phyloP scores from a whole-genome alignment of 2,329 filamentous ascomycete species.

The Pseudogymnoascus sp. region DNA sequence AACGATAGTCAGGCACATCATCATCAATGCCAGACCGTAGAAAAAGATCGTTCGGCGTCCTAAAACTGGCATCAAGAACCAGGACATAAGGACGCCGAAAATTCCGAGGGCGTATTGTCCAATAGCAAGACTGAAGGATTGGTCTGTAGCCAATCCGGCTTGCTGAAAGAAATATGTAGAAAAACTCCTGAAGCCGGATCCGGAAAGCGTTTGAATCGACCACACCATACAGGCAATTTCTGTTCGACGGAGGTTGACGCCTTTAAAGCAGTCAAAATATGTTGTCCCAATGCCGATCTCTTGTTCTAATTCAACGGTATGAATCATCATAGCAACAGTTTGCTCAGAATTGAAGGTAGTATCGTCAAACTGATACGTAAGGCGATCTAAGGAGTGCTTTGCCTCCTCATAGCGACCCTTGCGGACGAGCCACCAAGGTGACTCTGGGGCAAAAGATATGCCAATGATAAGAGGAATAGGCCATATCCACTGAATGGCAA shows the following conservation, averaged over 20 bases:
- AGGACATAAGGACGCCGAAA: conserved; percentile 43
- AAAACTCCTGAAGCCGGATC: not conserved
- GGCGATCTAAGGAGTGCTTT: conserved; percentile 30
- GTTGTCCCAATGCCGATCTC: conserved; percentile 34
- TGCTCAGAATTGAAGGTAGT: conserved; percentile 20
- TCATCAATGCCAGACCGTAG: conserved; percentile 31
- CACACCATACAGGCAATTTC: conserved; percentile 50
- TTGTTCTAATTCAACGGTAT: conserved; percentile 47
- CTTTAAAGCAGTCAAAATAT: conserved; percentile 43
- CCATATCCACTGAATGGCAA: conserved; percentile 42
- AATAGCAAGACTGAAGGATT: conserved; percentile 48
- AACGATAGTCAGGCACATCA: too few relatives aligned
- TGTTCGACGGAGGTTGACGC: conserved; percentile 40
- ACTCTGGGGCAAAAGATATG: conserved; percentile 38
- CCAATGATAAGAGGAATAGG: conserved; percentile 37
- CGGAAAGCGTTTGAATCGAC: conserved; percentile 50
- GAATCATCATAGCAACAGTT: conserved; percentile 42
- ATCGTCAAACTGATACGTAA: conserved; percentile 22
- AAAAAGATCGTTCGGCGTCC: conserved; percentile 48
- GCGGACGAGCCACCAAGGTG: conserved; percentile 41
- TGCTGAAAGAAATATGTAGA: conserved; percentile 1
- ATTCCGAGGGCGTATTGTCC: conserved; percentile 40
- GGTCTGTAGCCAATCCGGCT: conserved; percentile 41
- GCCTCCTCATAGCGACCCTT: conserved; percentile 36
- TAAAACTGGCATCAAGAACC: conserved; percentile 40